phyloP scores from a whole-genome alignment of 148 eudicot species.

The Fagopyrum homotropicum region DNA sequence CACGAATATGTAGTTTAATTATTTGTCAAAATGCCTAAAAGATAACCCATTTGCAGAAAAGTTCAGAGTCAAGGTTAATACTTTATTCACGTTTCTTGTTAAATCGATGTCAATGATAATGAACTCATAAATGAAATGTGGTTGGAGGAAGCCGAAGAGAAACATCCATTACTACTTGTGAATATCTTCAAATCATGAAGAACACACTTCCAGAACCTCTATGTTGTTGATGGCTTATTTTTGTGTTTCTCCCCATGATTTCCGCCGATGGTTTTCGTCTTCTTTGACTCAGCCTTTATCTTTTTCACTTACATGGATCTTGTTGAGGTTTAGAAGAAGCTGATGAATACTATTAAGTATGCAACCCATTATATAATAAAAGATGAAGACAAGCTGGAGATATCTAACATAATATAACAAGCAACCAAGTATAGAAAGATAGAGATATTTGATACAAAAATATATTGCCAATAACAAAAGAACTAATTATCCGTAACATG shows the following conservation, averaged over 20 bases:
- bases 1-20: background rate
- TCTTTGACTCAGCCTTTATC: slow-evolving; percentile 21
- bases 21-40: slow-evolving; percentile 8
- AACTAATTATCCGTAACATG: too few relatives aligned
- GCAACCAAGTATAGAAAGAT: too few relatives aligned
- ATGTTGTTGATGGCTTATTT: background rate
- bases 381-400: too few relatives aligned
- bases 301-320: slow-evolving; percentile 29
- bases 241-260: background rate
- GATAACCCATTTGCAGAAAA: background rate
- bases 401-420: too few relatives aligned
- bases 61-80: background rate
- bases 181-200: background rate
- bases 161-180: background rate
- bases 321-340: too few relatives aligned
- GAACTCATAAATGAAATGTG: background rate
- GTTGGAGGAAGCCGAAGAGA: background rate
- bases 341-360: too few relatives aligned
- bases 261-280: slow-evolving; percentile 16
- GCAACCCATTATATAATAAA: too few relatives aligned
- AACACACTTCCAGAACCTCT: background rate
- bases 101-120: background rate
- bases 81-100: background rate
- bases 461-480: too few relatives aligned
- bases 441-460: too few relatives aligned